Percentiles rank a stretch among this genome's conserved stretches.
Evolutionary conservation across 2,329 filamentous ascomycete genomes (phyloP).

Genomic region (Thelonectria discophora): DNA sequence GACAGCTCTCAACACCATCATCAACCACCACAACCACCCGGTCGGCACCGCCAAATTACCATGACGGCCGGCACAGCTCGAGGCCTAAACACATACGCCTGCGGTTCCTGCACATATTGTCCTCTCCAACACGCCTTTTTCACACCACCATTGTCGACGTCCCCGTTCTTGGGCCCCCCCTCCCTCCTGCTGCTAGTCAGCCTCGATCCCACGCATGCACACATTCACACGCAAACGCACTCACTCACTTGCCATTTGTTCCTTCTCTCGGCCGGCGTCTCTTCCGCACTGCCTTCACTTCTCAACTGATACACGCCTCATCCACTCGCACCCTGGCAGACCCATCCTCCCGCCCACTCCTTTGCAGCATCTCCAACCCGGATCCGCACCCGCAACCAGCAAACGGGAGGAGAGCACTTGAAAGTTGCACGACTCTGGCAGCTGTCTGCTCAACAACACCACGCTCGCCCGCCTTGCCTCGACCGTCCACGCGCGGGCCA

Average conservation of each 20-base stretch:
- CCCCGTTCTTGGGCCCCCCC: slow-evolving; percentile 12
- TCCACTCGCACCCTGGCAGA: slow-evolving; percentile 25
- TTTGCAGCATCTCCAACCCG: slow-evolving; percentile 23
- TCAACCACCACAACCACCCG: slow-evolving; percentile 1
- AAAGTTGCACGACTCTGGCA: slow-evolving; percentile 17
- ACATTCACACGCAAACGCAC: slow-evolving; percentile 17
- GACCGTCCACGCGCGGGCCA: slow-evolving; percentile 31
- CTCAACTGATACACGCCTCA: slow-evolving; percentile 27
- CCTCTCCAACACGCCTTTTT: not conserved
- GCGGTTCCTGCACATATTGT: not conserved
- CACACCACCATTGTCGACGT: slow-evolving; percentile 16
- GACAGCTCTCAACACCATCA: slow-evolving; percentile 22
- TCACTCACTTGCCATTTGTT: slow-evolving; percentile 17
- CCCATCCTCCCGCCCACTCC: slow-evolving; percentile 25
- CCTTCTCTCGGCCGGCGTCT: slow-evolving; percentile 22
- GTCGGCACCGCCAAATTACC: no score
- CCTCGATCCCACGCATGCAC: slow-evolving; percentile 19
- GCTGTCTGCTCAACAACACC: slow-evolving; percentile 21
- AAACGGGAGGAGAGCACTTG: slow-evolving; percentile 13
- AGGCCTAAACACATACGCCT: slow-evolving; percentile 10
- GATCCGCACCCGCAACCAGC: slow-evolving; percentile 22
- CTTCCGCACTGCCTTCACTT: slow-evolving; percentile 26
- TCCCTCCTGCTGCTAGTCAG: slow-evolving; percentile 13
- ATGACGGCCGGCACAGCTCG: not conserved
- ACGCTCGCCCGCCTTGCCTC: slow-evolving; percentile 23